Evolutionary conservation across 805 yeast species (phyloP).

Genomic region (Wickerhamiella alocasiicola): DNA sequence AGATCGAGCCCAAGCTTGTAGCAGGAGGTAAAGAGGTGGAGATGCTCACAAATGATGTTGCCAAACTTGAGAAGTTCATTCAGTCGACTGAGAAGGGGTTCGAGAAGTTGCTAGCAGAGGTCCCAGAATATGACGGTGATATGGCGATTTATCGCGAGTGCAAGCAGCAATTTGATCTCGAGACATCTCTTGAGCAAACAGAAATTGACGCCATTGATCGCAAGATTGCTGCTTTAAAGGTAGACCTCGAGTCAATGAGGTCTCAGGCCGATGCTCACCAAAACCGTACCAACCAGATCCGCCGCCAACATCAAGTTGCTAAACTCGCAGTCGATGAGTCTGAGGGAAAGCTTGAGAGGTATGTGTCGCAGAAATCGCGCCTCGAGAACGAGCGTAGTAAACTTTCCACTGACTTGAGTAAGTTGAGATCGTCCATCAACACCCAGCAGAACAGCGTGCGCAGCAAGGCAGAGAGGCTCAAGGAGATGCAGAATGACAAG

Average conservation of each 20-base stretch:
- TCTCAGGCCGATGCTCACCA: conserved; percentile 7
- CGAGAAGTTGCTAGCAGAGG: not conserved
- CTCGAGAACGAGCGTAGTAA: conserved; percentile 14
- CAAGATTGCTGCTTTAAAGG: conserved; percentile 7
- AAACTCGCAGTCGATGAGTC: conserved; percentile 8
- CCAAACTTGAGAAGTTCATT: conserved; percentile 22
- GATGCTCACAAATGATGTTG: conserved; percentile 14
- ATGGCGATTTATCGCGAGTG: conserved; percentile 9
- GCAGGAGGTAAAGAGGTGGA: conserved; percentile 13
- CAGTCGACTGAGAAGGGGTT: conserved; percentile 3
- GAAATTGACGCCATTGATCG: conserved; percentile 16
- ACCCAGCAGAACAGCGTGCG: conserved; percentile 47
- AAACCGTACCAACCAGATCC: not conserved
- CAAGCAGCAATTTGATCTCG: conserved; percentile 10
- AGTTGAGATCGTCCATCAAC: not conserved
- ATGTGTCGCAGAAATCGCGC: not conserved
- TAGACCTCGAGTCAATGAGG: conserved; percentile 10
- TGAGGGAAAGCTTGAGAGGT: conserved; percentile 2
- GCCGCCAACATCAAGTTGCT: conserved; percentile 3
- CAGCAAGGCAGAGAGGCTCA: conserved; percentile 46
- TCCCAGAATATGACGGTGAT: conserved; percentile 3
- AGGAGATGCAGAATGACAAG: conserved; percentile 62
- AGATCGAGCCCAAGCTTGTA: conserved; percentile 1
- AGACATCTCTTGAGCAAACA: conserved; percentile 13
- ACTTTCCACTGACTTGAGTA: conserved; percentile 21